Evolutionary conservation across 176 grass and related monocot genomes (phyloP), one percentile per base, ranked within the genome.

Genomic region (Phyllostachys edulis): DNA sequence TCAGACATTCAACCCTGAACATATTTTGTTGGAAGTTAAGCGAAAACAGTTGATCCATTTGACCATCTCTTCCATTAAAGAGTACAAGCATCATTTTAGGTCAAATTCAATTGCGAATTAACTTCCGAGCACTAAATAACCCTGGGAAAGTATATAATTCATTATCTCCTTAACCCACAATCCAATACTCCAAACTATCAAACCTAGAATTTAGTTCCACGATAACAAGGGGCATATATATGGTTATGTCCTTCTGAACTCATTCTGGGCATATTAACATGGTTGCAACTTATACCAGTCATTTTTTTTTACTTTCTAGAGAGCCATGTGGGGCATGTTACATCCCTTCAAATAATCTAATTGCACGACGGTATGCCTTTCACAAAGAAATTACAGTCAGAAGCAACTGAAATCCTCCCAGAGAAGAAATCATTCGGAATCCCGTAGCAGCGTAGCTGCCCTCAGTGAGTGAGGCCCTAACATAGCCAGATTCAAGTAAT

Each of bases 71-170:
- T 83, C 81, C 7, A 78, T 32, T 36, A 40, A 55, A 49, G 36
- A 55, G 54, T 56, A 75, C 32, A 27, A 49, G 16, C 62, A 80
- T 45, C 60, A 41, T 59, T 60, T 50, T 52, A 89, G 44, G 82
- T 81, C 36, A 71, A 56, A 41, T 77, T 82, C 55, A 78, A 29
- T 56, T 46, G 50, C 38, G 45, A 24, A 20, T 79, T 39, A 88
- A 65, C 54, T 69, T 89, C 26, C 18, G 57, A 13, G 44, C 17
- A 71, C 12, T 61, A 34, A 79, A 65, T 9, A 66, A 49, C 42
- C 49, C 5, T n/a, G 10, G 36, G 24, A 13, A 72, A 79, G 60
- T 77, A 73, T 74, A 11, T 4, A 69, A 50, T 8, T 46, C 24
- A 37, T 37, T 15, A 61, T 85, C 52, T 80, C 69, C 42, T 63